Percentiles rank a stretch among this genome's conserved stretches.
Conservation (phyloP, 257 asterid species). For the Solanum tarapatanum region DNA sequence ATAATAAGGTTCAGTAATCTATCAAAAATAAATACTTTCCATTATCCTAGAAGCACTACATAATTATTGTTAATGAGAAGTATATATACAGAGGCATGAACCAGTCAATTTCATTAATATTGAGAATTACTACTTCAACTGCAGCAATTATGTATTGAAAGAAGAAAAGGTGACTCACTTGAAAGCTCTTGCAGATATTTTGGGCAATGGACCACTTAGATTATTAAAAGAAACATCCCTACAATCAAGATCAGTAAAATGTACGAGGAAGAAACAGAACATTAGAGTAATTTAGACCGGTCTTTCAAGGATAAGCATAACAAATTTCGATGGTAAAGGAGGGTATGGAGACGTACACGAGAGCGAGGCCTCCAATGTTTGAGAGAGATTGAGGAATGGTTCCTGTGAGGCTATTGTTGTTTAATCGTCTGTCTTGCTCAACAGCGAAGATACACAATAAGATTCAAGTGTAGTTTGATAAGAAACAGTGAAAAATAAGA, state of each 20-base stretch:
- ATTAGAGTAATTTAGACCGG: neutral
- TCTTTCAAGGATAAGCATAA: neutral
- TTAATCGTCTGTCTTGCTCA: conserved; percentile 76
- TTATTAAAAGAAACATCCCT: conserved; percentile 75
- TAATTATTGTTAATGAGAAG: neutral
- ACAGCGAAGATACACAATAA: conserved; percentile 3
- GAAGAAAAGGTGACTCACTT: conserved; percentile 40
- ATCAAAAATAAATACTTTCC: neutral
- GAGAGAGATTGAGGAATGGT: conserved; percentile 21
- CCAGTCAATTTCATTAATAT: neutral
- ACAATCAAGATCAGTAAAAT: conserved; percentile 8
- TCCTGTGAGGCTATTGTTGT: conserved; percentile 69
- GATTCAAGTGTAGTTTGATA: neutral
- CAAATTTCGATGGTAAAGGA: neutral
- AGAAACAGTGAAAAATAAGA: neutral
- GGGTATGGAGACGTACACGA: conserved; percentile 39
- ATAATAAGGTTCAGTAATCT: neutral
- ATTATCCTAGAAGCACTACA: neutral
- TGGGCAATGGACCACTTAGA: conserved; percentile 31
- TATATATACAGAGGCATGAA: neutral
- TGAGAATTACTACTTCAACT: neutral
- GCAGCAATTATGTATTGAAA: neutral
- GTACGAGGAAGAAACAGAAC: neutral
- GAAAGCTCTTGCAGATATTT: conserved; percentile 38
- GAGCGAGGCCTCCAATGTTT: conserved; percentile 56